Conservation (phyloP, 179 eudicot species). For the Silene coronaria region DNA sequence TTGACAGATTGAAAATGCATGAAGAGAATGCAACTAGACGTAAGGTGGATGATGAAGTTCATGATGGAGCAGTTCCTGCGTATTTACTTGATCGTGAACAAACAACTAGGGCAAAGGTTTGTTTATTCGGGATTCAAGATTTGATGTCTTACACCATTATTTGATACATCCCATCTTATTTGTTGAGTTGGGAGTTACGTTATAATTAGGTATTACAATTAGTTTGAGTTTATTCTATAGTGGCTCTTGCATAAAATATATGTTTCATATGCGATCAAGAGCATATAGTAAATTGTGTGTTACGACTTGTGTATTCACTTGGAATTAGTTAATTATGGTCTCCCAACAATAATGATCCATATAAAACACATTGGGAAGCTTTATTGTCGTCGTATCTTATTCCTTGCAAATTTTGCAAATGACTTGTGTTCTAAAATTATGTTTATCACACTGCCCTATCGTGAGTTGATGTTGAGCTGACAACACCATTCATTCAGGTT, state of each 20-base stretch:
- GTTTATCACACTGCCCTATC: not conserved
- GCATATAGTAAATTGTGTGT: not conserved
- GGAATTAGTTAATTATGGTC: not conserved
- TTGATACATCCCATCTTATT: not conserved
- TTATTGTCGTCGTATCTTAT: no score
- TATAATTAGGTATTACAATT: not conserved
- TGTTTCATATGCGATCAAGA: not conserved
- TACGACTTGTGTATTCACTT: no score
- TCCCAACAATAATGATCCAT: not conserved
- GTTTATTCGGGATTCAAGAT: constrained; percentile 1
- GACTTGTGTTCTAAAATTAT: not conserved
- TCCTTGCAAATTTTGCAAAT: not conserved
- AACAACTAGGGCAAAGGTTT: constrained; percentile 83
- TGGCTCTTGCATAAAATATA: not conserved
- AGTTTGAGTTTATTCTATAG: not conserved
- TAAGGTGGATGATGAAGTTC: constrained; percentile 90
- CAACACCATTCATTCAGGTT: not conserved
- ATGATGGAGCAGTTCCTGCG: constrained; percentile 82
- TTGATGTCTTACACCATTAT: not conserved
- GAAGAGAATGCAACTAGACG: constrained; percentile 81
- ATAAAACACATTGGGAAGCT: not conserved
- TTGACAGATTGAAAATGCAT: constrained; percentile 74
- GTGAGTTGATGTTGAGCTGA: not conserved
- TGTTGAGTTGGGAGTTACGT: not conserved
- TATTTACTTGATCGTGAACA: constrained; percentile 95